A percentile compares a stretch with the other conserved stretches of the same genome.
phyloP scores from a whole-genome alignment of 2,329 filamentous ascomycete species.

The Arthrobotrys iridis region DNA sequence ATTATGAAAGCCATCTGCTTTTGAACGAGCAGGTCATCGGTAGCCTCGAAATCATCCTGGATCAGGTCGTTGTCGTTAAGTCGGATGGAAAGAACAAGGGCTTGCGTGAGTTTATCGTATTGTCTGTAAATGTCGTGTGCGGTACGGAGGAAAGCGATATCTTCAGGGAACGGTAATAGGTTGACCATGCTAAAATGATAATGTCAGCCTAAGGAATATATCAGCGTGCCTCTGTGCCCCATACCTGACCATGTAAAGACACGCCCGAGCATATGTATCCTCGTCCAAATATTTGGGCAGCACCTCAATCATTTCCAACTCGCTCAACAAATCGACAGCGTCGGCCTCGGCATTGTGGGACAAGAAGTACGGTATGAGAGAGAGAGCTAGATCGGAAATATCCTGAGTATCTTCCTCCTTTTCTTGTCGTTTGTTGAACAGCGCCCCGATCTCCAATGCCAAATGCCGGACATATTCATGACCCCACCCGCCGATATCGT shows the following conservation, averaged over 20 bases:
- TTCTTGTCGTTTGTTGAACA: conserved; percentile 86
- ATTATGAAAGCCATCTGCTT: conserved; percentile 95
- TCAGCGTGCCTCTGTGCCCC: not conserved
- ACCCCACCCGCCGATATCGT: conserved; percentile 96
- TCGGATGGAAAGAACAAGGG: conserved; percentile 91
- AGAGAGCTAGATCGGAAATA: conserved; percentile 81
- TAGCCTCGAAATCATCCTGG: conserved; percentile 79
- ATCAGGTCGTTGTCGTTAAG: conserved; percentile 89
- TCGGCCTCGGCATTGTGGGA: conserved; percentile 98
- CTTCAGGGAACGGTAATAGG: conserved; percentile 95
- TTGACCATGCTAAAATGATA: conserved; percentile 79
- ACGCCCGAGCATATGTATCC: conserved; percentile 91
- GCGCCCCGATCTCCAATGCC: conserved; percentile 92
- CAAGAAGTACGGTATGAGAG: conserved; percentile 91
- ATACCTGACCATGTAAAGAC: conserved; percentile 88
- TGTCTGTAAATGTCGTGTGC: conserved; percentile 93
- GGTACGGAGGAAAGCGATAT: conserved; percentile 91
- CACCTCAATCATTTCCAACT: conserved; percentile 95
- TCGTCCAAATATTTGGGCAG: conserved; percentile 90
- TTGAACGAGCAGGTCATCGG: conserved; percentile 81
- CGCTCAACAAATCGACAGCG: conserved; percentile 94
- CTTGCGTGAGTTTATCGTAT: conserved; percentile 92
- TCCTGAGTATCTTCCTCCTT: conserved; percentile 86
- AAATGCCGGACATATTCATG: conserved; percentile 98
- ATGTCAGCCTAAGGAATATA: not conserved